These are phyloP conservation scores for Suhomyces bolitotheri DNA, from an alignment of 1,139 yeast species.

Conservation along the genomic window DNA sequence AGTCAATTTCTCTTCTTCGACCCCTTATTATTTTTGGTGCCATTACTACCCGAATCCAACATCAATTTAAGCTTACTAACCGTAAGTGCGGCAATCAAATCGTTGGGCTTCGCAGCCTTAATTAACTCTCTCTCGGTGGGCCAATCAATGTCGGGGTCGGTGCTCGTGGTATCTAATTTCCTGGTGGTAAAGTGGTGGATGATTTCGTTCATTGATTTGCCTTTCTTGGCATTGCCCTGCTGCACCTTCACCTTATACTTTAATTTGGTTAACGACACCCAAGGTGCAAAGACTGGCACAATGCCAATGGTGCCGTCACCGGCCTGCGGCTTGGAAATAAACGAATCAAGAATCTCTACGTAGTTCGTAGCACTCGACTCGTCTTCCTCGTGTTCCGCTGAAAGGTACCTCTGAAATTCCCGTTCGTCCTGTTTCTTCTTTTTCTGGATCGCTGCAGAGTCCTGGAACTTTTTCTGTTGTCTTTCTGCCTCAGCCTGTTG, in stretches of 20 bases:
- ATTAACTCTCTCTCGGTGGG: slow-evolving; percentile 63
- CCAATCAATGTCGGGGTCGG: slow-evolving; percentile 69
- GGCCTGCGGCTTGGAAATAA: slow-evolving; percentile 43
- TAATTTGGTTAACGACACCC: slow-evolving; percentile 73
- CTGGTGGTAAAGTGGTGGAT: slow-evolving; percentile 59
- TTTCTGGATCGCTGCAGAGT: slow-evolving; percentile 16
- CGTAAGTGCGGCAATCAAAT: slow-evolving; percentile 39
- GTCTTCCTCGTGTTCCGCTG: slow-evolving; percentile 36
- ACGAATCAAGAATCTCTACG: slow-evolving; percentile 41
- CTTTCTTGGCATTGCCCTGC: slow-evolving; percentile 87
- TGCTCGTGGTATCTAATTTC: slow-evolving; percentile 49
- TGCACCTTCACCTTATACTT: slow-evolving; percentile 83
- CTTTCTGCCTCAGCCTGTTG: slow-evolving; percentile 28
- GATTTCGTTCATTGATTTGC: slow-evolving; percentile 76
- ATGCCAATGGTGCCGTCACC: slow-evolving; percentile 54
- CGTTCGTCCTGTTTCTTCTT: slow-evolving; percentile 37
- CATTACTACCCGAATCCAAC: slow-evolving; percentile 15
- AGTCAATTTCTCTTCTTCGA: slow-evolving; percentile 1
- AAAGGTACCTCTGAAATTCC: slow-evolving; percentile 50
- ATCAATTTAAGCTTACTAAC: slow-evolving; percentile 43
- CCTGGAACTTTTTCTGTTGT: slow-evolving; percentile 27
- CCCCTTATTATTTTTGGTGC: slow-evolving; percentile 5
- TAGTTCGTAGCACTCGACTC: slow-evolving; percentile 35
- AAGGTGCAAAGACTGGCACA: slow-evolving; percentile 91
- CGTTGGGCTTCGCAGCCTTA: slow-evolving; percentile 55